Evolutionary conservation across 345 rosid species (phyloP), one percentile per base, ranked within the genome.

Genomic region (Melaleuca alternifolia): DNA sequence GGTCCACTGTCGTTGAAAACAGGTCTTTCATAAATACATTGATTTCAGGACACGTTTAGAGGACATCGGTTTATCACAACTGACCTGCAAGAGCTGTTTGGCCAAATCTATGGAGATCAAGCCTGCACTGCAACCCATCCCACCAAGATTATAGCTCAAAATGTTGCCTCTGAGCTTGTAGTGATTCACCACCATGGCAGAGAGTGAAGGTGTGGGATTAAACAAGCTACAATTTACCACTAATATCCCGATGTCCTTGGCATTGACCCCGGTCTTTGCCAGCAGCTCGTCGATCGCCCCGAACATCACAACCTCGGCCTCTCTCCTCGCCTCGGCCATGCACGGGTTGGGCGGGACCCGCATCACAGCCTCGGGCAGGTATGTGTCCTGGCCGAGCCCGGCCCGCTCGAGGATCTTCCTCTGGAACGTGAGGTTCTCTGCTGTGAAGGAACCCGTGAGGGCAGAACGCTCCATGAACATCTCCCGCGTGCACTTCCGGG

Each of bases 401-500:
- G 99, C 95, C 84, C 96, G 92, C 89, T 94, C 96, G 9, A 96
- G 83, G 37, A 96, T 95, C 93, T 96, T 96, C 93, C 91, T 92
- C 87, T 96, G 99, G 85, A 96, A 94, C 7, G 91, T 93, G 6
- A 96, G 87, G 86, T 94, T 96, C 82, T 93, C 97, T 21, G 91
- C 93, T 0, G 93, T 91, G 90, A 95, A 96, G 56, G 81, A 84
- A 33, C 92, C 94, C 0, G 89, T 90, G 16, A 51, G 16, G 1
- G 5, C 79, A 62, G 95, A 94, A 84, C 90, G 87, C 86, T 89
- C 93, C 88, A 90, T 90, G 95, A 89, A 89, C 76, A 54, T 81
- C 84, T 92, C 91, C 44, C 96, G 89, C 0, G 93, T 41, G 90
- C 95, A 90, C 85, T 85, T 92, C 6, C 84, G 90, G 26, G 86